A percentile compares a stretch with the other conserved stretches of the same genome.
These are phyloP conservation scores for Rhinocladiella similis DNA, from an alignment of 2,329 filamentous ascomycete genomes.

Conservation along the genomic window DNA sequence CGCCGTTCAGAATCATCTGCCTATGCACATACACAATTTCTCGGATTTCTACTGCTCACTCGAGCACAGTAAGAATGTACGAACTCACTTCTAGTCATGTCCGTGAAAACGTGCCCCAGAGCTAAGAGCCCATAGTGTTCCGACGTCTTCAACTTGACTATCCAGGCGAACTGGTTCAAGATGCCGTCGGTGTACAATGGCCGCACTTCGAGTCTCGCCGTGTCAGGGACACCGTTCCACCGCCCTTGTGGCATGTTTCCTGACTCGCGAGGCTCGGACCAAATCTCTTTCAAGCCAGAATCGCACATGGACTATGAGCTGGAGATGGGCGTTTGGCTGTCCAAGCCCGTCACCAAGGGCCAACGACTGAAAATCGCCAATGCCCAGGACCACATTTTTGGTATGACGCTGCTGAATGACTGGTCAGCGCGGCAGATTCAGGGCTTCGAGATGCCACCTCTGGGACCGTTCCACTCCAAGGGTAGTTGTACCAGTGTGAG, in stretches of 20 bases:
- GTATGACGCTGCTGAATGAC: constrained; percentile 50
- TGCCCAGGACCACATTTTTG: constrained; percentile 59
- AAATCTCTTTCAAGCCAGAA: constrained; percentile 33
- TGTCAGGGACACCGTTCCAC: constrained; percentile 38
- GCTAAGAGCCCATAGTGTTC: constrained; percentile 2
- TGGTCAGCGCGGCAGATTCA: constrained; percentile 59
- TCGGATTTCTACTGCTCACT: constrained; percentile 20
- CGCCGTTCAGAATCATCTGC: constrained; percentile 14
- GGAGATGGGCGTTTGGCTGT: constrained; percentile 49
- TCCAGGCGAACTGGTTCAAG: constrained; percentile 7
- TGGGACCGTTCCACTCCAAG: constrained; percentile 62
- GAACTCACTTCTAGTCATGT: neutral
- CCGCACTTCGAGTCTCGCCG: constrained; percentile 13
- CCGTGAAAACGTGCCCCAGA: neutral
- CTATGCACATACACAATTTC: constrained; percentile 16
- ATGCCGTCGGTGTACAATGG: constrained; percentile 21
- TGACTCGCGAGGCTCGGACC: neutral
- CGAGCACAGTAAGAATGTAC: constrained; percentile 15
- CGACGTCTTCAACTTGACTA: constrained; percentile 6
- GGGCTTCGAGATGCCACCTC: constrained; percentile 58
- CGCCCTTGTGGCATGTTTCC: constrained; percentile 49
- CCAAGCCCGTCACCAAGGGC: constrained; percentile 41
- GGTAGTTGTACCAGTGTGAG: constrained; percentile 58
- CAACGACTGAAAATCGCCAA: constrained; percentile 40
- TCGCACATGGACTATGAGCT: constrained; percentile 49